Evolutionary conservation across 2,329 filamentous ascomycete species (phyloP), one percentile per base, ranked within the genome.

Genomic region (Monosporascus cannonballus): DNA sequence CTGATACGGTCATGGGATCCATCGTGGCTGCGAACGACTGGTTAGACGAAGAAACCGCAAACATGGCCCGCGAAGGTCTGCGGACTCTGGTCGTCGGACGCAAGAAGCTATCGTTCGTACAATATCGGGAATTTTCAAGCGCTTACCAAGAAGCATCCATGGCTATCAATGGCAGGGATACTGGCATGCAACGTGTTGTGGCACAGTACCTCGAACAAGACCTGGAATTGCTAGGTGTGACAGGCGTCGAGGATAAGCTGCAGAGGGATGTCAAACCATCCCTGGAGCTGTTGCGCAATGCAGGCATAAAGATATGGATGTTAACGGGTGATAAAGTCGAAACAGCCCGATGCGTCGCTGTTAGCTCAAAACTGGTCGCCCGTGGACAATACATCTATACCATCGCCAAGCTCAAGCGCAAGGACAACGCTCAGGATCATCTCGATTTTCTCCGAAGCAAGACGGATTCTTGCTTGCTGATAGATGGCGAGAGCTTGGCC

Each of bases 261-360:
- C 94, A 99, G 68, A 86, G 86, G 57, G 91, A 97, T 64, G 94
- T 99, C 65, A 99, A 97, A 69, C 89, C 93, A 1, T 96, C 91
- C 0, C 78, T 99, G 6, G 95, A 99, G 70, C 82, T 99, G 5
- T 81, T 99, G 50, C 89, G 94, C 59, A 99, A 99, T 64, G 94
- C 94, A 0, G 94, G 94, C 25, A 94, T 99, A 73, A 97, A 97
- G 71, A 97, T 99, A 49, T 99, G 94, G 94, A 99, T 99, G 94
- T 77, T 99, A 67, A 99, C 94, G 0, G 94, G 94, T 47, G 94
- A 99, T 77, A 99, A 99, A 72, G 90, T 99, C 3, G 94, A 99
- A 72, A 99, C 94, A 15, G 94, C 94, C 17, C 86, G 94, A 37
- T 99, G 94, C 70, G 93, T 99, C 14, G 95, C 94, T 2, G 88